Conservation (phyloP, 2,329 filamentous ascomycete genomes). For the Bimuria novae-zelandiae region DNA sequence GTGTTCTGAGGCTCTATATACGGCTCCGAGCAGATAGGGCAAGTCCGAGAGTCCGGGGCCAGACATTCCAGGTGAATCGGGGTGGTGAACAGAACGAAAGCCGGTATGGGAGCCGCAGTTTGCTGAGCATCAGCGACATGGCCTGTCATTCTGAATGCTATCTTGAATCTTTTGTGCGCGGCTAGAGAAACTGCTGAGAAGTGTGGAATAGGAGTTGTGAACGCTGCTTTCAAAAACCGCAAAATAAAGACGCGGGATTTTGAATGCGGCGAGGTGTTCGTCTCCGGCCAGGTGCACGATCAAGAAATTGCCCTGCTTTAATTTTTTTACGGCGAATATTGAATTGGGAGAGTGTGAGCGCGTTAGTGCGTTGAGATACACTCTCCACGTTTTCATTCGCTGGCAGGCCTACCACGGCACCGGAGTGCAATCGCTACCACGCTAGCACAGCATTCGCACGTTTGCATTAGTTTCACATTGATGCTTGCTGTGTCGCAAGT, state of each 20-base stretch:
- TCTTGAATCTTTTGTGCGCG: too few relatives aligned
- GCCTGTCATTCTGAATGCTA: neutral
- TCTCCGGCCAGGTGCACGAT: neutral
- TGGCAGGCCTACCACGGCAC: neutral
- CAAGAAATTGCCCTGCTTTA: neutral
- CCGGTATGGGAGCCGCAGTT: neutral
- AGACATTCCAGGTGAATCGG: neutral
- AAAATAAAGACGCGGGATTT: too few relatives aligned
- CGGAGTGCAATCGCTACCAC: neutral
- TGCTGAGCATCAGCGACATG: too few relatives aligned
- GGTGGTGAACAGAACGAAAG: slow-evolving; percentile 9
- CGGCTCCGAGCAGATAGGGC: slow-evolving; percentile 11
- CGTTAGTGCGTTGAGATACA: neutral
- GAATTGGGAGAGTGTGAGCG: neutral
- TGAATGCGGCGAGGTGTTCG: neutral
- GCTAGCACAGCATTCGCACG: neutral
- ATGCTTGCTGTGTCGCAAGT: too few relatives aligned
- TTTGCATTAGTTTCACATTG: neutral
- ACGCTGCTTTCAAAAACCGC: too few relatives aligned
- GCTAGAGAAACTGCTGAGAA: too few relatives aligned
- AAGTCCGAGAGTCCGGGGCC: neutral
- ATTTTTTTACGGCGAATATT: neutral
- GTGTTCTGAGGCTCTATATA: slow-evolving; percentile 3
- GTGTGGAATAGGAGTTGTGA: too few relatives aligned
- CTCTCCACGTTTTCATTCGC: neutral